Evolutionary conservation across 2,329 filamentous ascomycete species (phyloP), one percentile per base, ranked within the genome.

Genomic region (Exophiala mesophila): DNA sequence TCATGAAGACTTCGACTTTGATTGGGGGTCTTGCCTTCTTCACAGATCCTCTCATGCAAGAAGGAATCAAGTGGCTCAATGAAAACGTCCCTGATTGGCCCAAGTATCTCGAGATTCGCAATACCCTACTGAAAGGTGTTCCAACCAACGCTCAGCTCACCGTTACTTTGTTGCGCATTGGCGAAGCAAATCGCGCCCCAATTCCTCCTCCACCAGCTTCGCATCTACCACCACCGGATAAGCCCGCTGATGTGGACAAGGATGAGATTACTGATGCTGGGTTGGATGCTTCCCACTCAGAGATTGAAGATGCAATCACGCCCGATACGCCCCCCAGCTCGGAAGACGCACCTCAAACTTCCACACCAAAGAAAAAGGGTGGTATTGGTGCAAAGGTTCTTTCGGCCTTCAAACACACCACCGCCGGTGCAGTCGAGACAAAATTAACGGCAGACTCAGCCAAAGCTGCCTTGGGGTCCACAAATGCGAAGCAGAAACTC

Each of bases 61-160:
- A 73, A 9, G 77, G 71, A 2, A 58, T 87, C 3, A 62, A 63
- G 9, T 76, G 77, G 53, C 49, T 67, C 40, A 65, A 66, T 41
- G 54, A 53, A 5, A 64, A 62, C 5, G 74, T 80, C 53, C 85
- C 85, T 1, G 68, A 81, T 53, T 92, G 86, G 86, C 73, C 85
- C 56, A 85, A 83, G 53, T 69, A 87, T 5, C 69, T 90, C 12
- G 81, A 88, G 55, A 65, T 88, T 8, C 75, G 83, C 46, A 88
- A 68, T 51, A 87, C 83, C 0, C 60, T 92, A 1, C 76, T 94
- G 37, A 86, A 84, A 58, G 85, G 86, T 2, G 81, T 92, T 0
- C 88, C 88, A 1, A 94, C 87, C 2, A 92, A 94, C 58, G 85
- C 86, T 3, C 88, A 94, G 58, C 76, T 94, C 13, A 81, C 86